Base-by-base conservation (phyloP, 352 stramenopile species). In the Pythium biforme region DNA sequence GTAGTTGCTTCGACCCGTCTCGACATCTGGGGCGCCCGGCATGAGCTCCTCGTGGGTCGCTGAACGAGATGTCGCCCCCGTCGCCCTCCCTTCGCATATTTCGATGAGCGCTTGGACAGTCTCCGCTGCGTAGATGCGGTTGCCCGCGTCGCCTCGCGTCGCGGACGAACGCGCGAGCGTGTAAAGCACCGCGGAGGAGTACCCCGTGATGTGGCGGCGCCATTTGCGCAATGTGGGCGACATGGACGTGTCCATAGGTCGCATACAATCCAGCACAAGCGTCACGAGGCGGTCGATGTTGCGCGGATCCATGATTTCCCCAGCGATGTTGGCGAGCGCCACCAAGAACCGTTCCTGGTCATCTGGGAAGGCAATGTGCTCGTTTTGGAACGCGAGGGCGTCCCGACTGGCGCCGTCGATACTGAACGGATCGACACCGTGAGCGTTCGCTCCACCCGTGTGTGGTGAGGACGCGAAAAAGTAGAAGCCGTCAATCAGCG, bases 301-400 rank as follows among this genome's bases (percentile, higher is more conserved):
- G 15, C 54, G 49, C 17, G 62, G 41, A 20, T 86, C 68, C 74
- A 88, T 77, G 11, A 92, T 59, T 53, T 92, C 83, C 20, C 72
- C 84, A 12, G 83, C 76, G 23, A 90, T 83, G 14, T 79, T 68
- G 29, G 70, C 87, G 26, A 94, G 88, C 0, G 82, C 83, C 3
- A 81, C 72, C 10, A 94, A 50, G 46, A 92, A 92, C 0, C 82
- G 74, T 29, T 90, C 81, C 31, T 83, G 75, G 51, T 89, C 83
- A 43, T 90, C 79, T 0, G 75, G 66, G 48, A 77, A 86, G 0
- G 75, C 74, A 22, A 92, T 22, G 19, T 85, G 83, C 26, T 73
- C 27, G n/a, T 63, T 41, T 14, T 75, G 63, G 1, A 79, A 79
- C 23, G 57, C 45, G 0, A 39, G 15, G 22, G 70, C 68, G 1